Conservation (phyloP, 2,329 filamentous ascomycete species). For the Pseudophaeomoniella oleicola region DNA sequence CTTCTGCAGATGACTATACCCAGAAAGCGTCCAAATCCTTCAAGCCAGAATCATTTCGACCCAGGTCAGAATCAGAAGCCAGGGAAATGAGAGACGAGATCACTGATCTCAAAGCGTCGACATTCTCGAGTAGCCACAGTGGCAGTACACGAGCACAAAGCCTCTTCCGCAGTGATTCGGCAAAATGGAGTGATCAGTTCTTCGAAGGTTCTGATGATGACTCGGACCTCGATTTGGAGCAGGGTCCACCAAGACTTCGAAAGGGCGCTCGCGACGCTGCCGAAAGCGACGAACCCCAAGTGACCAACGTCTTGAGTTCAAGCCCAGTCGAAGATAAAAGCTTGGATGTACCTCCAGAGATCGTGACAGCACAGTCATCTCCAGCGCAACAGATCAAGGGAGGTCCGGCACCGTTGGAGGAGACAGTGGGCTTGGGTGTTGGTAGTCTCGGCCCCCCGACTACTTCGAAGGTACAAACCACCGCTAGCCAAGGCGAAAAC, state of each 20-base stretch:
- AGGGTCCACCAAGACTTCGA: constrained; percentile 7
- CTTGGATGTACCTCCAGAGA: constrained; percentile 1
- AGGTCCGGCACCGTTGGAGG: too few relatives aligned
- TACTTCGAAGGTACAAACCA: not conserved
- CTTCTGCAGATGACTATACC: constrained; percentile 3
- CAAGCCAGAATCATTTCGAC: constrained; percentile 3
- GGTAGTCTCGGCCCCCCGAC: constrained; percentile 1
- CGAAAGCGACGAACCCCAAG: constrained; percentile 1
- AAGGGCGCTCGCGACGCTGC: constrained; percentile 1
- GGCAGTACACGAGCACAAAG: constrained; percentile 10
- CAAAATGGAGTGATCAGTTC: constrained; percentile 53
- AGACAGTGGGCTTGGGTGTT: too few relatives aligned
- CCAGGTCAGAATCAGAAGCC: constrained; percentile 10
- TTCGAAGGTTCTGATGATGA: constrained; percentile 42
- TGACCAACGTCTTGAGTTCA: constrained; percentile 5
- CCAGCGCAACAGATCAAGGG: constrained; percentile 6
- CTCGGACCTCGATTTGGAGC: constrained; percentile 22
- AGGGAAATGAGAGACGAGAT: constrained; percentile 17
- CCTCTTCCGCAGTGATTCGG: constrained; percentile 32
- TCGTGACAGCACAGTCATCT: constrained; percentile 2
- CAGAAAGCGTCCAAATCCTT: constrained; percentile 2
- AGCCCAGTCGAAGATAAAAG: constrained; percentile 6
- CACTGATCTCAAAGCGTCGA: constrained; percentile 12
- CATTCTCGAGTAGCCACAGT: constrained; percentile 3
- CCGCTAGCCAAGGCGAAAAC: not conserved